These are phyloP conservation scores for Citrus sinensis DNA, from an alignment of 345 rosid species.

Conservation along the genomic window DNA sequence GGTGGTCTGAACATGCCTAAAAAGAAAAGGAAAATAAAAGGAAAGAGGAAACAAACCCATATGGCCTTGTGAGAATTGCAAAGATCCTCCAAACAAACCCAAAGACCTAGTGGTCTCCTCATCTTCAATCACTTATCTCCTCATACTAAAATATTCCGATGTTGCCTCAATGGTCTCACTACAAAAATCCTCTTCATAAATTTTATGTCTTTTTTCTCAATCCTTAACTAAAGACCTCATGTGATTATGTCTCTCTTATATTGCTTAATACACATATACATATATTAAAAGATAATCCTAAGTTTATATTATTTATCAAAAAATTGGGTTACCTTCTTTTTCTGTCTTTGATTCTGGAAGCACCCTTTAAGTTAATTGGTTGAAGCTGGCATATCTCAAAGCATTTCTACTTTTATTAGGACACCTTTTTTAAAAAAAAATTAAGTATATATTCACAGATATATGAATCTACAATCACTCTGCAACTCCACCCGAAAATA, in stretches of 20 bases:
- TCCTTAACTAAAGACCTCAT: slow-evolving; percentile 2
- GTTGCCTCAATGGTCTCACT: slow-evolving; percentile 9
- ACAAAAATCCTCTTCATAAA: not conserved
- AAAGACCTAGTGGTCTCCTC: slow-evolving; percentile 13
- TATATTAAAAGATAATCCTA: not conserved
- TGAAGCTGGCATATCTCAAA: slow-evolving; percentile 1
- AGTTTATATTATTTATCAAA: not conserved
- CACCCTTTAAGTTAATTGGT: not conserved
- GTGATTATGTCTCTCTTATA: slow-evolving; percentile 15
- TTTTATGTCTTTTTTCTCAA: not conserved
- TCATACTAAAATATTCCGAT: slow-evolving; percentile 15
- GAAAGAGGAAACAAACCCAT: slow-evolving; percentile 12
- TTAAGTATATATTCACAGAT: not conserved
- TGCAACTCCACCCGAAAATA: not conserved
- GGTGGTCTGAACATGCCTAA: slow-evolving; percentile 5
- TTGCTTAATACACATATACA: not conserved
- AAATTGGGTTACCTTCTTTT: slow-evolving; percentile 4
- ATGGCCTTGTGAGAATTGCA: not conserved
- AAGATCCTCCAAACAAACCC: slow-evolving; percentile 14
- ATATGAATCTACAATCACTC: not conserved
- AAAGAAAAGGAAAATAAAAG: not conserved
- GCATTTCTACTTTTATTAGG: not conserved
- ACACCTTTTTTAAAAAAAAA: not conserved
- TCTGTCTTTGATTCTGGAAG: slow-evolving; percentile 4
- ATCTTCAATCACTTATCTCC: slow-evolving; percentile 2